phyloP scores from a whole-genome alignment of 2,329 filamentous ascomycete genomes.

The Claviceps paspali region DNA sequence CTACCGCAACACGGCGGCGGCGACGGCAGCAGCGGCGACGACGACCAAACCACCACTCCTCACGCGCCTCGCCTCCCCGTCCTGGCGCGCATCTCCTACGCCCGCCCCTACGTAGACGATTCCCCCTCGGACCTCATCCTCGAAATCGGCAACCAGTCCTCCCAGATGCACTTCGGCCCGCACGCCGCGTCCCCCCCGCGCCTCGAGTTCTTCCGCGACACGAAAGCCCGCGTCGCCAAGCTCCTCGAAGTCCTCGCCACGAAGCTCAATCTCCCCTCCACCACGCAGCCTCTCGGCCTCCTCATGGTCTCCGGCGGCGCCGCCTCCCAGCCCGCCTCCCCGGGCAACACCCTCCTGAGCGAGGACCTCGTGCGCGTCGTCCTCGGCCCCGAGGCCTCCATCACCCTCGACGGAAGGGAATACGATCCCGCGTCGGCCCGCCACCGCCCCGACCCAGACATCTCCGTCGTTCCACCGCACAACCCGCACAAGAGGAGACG shows the following conservation, averaged over 20 bases:
- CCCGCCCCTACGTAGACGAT: slow-evolving; percentile 74
- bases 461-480: too few relatives aligned
- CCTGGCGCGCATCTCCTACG: slow-evolving; percentile 59
- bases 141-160: slow-evolving; percentile 58
- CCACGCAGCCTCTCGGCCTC: slow-evolving; percentile 45
- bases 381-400: slow-evolving; percentile 43
- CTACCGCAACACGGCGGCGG: not conserved
- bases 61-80: too few relatives aligned
- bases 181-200: slow-evolving; percentile 17
- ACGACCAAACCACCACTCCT: too few relatives aligned
- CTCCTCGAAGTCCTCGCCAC: slow-evolving; percentile 69
- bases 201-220: slow-evolving; percentile 60
- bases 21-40: not conserved
- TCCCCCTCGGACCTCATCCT: slow-evolving; percentile 58
- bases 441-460: too few relatives aligned
- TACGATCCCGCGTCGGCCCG: slow-evolving; percentile 14
- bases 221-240: slow-evolving; percentile 53
- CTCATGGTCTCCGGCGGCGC: slow-evolving; percentile 52
- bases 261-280: slow-evolving; percentile 55
- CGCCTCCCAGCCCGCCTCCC: slow-evolving; percentile 45
- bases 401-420: slow-evolving; percentile 42
- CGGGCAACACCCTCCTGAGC: slow-evolving; percentile 53
- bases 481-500: slow-evolving; percentile 29
- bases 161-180: slow-evolving; percentile 33
- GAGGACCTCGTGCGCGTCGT: slow-evolving; percentile 47